Conservation (phyloP, 371 early-diverging fungal genomes). For the Mortierella sp. region DNA sequence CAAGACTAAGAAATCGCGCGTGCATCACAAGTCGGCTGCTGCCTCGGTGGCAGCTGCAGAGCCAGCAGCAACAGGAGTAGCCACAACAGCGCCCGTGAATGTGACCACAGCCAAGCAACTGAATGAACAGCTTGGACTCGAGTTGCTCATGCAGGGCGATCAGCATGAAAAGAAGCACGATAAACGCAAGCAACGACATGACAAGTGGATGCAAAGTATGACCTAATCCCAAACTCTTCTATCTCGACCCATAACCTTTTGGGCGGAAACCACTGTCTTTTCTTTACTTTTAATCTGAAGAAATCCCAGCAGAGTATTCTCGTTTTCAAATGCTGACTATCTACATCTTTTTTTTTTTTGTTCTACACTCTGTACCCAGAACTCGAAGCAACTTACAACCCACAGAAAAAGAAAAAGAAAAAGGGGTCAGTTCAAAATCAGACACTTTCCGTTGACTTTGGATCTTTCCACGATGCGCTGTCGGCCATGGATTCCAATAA, state of each 20-base stretch:
- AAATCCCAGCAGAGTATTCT: not conserved
- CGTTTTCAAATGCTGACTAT: not conserved
- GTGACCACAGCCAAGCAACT: constrained; percentile 8
- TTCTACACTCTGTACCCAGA: constrained; percentile 39
- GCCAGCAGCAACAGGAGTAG: constrained; percentile 4
- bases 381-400: constrained; percentile 62
- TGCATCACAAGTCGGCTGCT: constrained; percentile 49
- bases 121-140: constrained; percentile 39
- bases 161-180: constrained; percentile 54
- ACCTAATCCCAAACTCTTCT: not conserved
- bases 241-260: not conserved
- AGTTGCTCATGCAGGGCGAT: constrained; percentile 31
- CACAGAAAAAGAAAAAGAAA: constrained; percentile 56
- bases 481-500: constrained; percentile 54
- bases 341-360: not conserved
- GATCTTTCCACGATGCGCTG: constrained; percentile 51
- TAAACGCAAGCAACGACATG: constrained; percentile 66
- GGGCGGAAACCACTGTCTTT: too few relatives aligned
- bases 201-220: constrained; percentile 69
- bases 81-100: constrained; percentile 8
- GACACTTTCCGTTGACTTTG: constrained; percentile 54
- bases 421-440: constrained; percentile 55
- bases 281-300: too few relatives aligned
- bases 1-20: constrained; percentile 48
- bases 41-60: constrained; percentile 2